Conservation (phyloP, 2,329 filamentous ascomycete species). For the Aspergillus terreus region DNA sequence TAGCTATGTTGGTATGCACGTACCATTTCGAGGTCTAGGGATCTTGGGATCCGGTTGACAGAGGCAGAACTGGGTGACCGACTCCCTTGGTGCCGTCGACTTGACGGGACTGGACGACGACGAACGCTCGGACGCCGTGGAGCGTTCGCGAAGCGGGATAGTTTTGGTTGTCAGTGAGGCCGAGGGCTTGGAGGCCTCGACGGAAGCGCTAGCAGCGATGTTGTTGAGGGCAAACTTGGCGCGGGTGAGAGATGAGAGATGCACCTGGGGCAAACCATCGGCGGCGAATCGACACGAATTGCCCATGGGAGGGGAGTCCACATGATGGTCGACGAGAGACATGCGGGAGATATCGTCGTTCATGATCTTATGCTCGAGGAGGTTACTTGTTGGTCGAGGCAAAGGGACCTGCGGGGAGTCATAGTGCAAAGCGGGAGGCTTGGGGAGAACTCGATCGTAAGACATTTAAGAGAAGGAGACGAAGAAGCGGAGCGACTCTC, state of each 20-base stretch:
- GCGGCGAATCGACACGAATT: conserved; percentile 18
- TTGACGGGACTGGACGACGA: conserved; percentile 35
- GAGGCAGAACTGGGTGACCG: conserved; percentile 57
- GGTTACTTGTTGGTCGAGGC: conserved; percentile 31
- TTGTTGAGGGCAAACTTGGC: conserved; percentile 22
- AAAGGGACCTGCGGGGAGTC: conserved; percentile 31
- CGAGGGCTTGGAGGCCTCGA: conserved; percentile 14
- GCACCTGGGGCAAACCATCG: conserved; percentile 21
- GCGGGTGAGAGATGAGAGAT: conserved; percentile 25
- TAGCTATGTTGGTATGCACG: conserved; percentile 29
- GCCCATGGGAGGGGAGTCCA: conserved; percentile 10
- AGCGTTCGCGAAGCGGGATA: conserved; percentile 23
- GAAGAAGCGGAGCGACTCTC: conserved; percentile 6
- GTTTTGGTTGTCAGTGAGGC: conserved; percentile 19
- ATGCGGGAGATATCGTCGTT: conserved; percentile 27
- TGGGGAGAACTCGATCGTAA: conserved; percentile 47
- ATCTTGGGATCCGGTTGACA: conserved; percentile 70
- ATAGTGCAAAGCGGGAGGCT: conserved; percentile 41
- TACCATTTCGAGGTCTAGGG: conserved; percentile 67
- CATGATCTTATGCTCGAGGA: conserved; percentile 43
- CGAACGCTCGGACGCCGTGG: conserved; percentile 20
- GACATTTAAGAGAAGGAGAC: conserved; percentile 36
- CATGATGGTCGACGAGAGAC: conserved; percentile 16
- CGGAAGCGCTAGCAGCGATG: conserved; percentile 10
- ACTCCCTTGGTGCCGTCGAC: conserved; percentile 35